phyloP scores from a whole-genome alignment of 1,139 yeast genomes.

The Yarrowia galli region DNA sequence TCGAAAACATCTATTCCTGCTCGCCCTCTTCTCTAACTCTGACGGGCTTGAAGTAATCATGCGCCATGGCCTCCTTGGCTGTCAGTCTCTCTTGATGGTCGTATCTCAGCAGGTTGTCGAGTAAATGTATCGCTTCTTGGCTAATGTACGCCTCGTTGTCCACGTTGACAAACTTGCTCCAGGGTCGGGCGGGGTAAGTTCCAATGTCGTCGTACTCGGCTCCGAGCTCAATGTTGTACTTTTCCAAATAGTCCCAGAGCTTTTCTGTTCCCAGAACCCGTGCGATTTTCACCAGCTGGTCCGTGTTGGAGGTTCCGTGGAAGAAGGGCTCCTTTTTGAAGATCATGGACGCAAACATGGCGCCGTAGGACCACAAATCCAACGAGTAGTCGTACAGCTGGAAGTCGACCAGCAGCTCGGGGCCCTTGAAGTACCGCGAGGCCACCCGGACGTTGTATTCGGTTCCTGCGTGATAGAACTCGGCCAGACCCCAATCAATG shows the following conservation, averaged over 20 bases:
- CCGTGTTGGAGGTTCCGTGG: constrained; percentile 93
- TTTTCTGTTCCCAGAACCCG: constrained; percentile 88
- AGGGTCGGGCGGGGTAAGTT: constrained; percentile 76
- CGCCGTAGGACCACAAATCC: constrained; percentile 94
- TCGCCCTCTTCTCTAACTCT: constrained; percentile 40
- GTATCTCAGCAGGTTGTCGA: constrained; percentile 78
- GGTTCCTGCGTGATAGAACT: constrained; percentile 88
- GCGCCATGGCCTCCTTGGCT: constrained; percentile 90
- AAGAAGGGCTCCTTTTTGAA: constrained; percentile 94
- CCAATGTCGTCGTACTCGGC: constrained; percentile 82
- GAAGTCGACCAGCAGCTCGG: constrained; percentile 86
- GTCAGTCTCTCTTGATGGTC: constrained; percentile 91
- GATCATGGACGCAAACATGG: constrained; percentile 96
- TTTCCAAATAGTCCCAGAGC: constrained; percentile 69
- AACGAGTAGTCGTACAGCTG: constrained; percentile 89
- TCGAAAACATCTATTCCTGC: background rate
- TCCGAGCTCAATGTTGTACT: constrained; percentile 74
- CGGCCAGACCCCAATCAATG: constrained; percentile 98
- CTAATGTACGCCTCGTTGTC: constrained; percentile 72
- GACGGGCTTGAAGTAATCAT: constrained; percentile 63
- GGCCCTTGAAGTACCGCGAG: constrained; percentile 92
- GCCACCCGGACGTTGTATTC: constrained; percentile 96
- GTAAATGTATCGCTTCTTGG: constrained; percentile 73
- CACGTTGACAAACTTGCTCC: constrained; percentile 78
- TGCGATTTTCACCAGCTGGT: constrained; percentile 90